Base-by-base conservation (phyloP, 805 yeast genomes). In the Schizosaccharomyces osmophilus region DNA sequence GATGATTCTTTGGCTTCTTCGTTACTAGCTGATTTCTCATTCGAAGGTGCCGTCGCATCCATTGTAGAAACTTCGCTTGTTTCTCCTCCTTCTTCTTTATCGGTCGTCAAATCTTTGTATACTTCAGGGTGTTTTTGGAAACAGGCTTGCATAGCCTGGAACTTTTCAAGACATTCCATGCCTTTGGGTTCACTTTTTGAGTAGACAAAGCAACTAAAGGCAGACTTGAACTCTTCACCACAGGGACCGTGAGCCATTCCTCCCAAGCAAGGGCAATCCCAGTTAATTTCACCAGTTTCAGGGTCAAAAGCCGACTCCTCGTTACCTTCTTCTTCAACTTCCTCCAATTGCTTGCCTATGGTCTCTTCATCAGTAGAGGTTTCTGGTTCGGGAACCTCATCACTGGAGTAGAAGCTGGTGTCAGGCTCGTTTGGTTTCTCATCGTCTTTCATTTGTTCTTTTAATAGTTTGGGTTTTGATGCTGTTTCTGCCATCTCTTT, bases 201-300 rank as follows among this genome's bases (percentile, higher is more conserved):
- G 76, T 84, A 88, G 55, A 93, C 90, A 69, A 93, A 93, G 72
- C 98, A 93, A 9, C 95, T 78, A 72, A 93, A 93, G 0, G 98
- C 97, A 61, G 80, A 87, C 74, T 86, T 87, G 77, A 87, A 87
- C 74, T 88, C 95, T 68, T 83, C 89, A 63, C 98, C 98, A 75
- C 98, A 93, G 62, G 98, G 97, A 0, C 98, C 98, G 66, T 89
- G 78, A 41, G 98, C 97, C 97, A 93, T 87, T 54, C 98, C 98
- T 42, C 97, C 98, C 60, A 93, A 77, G 73, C 97, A 90, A n/a
- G 98, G 97, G 73, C 98, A 93, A 70, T 93, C 97, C 98, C 98
- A 93, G 80, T 93, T 90, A 74, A 93, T 93, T 71, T 90, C 97
- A 39, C 98, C 98, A 2, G 98, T 93, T 68, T 86, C 95, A 39